A percentile compares a stretch with the other conserved stretches of the same genome.
phyloP scores from a whole-genome alignment of 106 monocot genomes.

The Platanthera zijinensis region DNA sequence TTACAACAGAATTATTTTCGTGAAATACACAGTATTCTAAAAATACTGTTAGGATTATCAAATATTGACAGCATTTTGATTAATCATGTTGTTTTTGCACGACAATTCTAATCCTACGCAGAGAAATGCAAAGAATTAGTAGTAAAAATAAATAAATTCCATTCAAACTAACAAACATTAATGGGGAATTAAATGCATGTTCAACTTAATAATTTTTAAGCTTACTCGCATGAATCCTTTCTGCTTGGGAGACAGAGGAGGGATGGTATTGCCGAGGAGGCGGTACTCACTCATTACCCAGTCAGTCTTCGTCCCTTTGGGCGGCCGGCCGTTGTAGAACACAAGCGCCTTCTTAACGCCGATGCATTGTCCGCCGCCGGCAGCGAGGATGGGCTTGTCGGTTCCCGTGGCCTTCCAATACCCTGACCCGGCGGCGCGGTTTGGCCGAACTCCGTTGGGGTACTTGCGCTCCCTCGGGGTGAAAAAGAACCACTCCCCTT shows the following conservation, averaged over 20 bases:
- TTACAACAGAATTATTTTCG: no score
- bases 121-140: not conserved
- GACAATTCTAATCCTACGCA: no score
- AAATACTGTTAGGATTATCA: no score
- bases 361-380: conserved; percentile 14
- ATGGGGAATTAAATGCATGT: not conserved
- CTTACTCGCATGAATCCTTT: not conserved
- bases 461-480: conserved; percentile 29
- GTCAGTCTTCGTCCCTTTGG: conserved; percentile 43
- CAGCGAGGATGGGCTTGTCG: conserved; percentile 30
- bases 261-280: conserved; percentile 7
- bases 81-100: no score
- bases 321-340: conserved; percentile 32
- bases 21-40: no score
- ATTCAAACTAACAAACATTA: not conserved
- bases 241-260: not conserved
- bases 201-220: not conserved
- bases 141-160: not conserved
- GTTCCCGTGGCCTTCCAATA: conserved; percentile 35
- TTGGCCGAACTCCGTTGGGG: conserved; percentile 28
- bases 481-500: conserved; percentile 44
- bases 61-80: no score
- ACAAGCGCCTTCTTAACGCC: conserved; percentile 45
- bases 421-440: conserved; percentile 18
- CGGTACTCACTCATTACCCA: conserved; percentile 81